A percentile compares a stretch with the other conserved stretches of the same genome.
These are phyloP conservation scores for Fusarium xylarioides DNA, from an alignment of 2,329 filamentous ascomycete species.

Conservation along the genomic window DNA sequence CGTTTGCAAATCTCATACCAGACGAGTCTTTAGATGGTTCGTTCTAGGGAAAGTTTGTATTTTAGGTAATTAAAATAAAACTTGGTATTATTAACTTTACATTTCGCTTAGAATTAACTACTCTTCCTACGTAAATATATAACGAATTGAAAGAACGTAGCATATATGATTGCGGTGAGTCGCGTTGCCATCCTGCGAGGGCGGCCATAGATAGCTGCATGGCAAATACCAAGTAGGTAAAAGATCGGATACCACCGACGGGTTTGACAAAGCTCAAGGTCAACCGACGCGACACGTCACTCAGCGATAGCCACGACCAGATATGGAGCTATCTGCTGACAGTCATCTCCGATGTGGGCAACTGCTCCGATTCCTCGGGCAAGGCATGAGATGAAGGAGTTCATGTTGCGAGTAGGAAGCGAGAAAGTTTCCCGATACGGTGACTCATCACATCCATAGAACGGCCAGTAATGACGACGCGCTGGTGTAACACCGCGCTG, in stretches of 20 bases:
- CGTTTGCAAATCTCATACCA: neutral
- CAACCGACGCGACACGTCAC: neutral
- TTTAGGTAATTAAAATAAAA: neutral
- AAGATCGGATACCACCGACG: neutral
- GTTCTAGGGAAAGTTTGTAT: neutral
- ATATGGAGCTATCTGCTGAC: too few relatives aligned
- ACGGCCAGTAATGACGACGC: too few relatives aligned
- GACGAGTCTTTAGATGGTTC: neutral
- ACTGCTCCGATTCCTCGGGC: too few relatives aligned
- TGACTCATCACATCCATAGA: too few relatives aligned
- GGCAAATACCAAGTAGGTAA: neutral
- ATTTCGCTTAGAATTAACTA: rapidly evolving
- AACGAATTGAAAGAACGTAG: too few relatives aligned
- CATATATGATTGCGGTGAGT: too few relatives aligned
- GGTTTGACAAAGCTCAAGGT: neutral
- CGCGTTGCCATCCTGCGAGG: rapidly evolving
- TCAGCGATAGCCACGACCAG: too few relatives aligned
- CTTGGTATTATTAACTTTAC: too few relatives aligned
- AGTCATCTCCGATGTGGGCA: too few relatives aligned
- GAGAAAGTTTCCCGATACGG: too few relatives aligned
- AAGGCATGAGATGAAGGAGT: too few relatives aligned
- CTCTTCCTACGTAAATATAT: rapidly evolving
- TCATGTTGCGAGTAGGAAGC: too few relatives aligned
- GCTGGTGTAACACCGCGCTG: rapidly evolving
- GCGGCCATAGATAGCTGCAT: neutral